Evolutionary conservation across 2,329 filamentous ascomycete species (phyloP), one percentile per base, ranked within the genome.

Genomic region (Biscogniauxia marginata): DNA sequence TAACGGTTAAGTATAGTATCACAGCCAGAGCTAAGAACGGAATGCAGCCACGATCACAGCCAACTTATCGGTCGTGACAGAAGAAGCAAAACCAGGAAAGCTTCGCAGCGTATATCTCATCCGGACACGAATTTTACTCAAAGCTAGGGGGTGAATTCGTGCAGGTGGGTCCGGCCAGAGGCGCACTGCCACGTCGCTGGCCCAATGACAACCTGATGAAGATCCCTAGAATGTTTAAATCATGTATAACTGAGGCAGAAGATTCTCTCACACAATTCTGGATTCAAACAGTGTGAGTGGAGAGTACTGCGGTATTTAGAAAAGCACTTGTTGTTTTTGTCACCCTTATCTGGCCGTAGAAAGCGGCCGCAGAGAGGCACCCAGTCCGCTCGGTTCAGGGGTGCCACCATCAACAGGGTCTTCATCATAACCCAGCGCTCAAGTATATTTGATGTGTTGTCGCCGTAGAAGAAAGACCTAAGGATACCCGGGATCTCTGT

Each of bases 111-210:
- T 53, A 56, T 47, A 57, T 24, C 55, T 59, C 56, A 49, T 56
- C 25, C 19, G n/a, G 47, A 46, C 23, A 51, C 57, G 55, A 54
- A 49, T 52, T 61, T 59, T 53, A 56, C 56, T 52, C 52, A 60
- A 62, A 58, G 60, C 60, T 57, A 59, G 63, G 61, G 56, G 63
- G 58, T 60, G 56, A 67, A 65, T 63, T 64, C 61, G 63, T 67
- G 65, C 61, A 62, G 57, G 68, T 70, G 68, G 68, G 59, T 50
- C 58, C 52, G 63, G 60, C 68, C 68, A 70, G 60, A 64, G 63
- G 63, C 52, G 45, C 61, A 58, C 59, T 68, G 68, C 68, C 68
- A 70, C 68, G 68, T 70, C 62, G 64, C 57, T 54, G 63, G 61
- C 54, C 65, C 63, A 67, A 67, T 63, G 52, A 56, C 58, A 60